Conservation (phyloP, 2,329 filamentous ascomycete genomes). For the Penicillium sp. region DNA sequence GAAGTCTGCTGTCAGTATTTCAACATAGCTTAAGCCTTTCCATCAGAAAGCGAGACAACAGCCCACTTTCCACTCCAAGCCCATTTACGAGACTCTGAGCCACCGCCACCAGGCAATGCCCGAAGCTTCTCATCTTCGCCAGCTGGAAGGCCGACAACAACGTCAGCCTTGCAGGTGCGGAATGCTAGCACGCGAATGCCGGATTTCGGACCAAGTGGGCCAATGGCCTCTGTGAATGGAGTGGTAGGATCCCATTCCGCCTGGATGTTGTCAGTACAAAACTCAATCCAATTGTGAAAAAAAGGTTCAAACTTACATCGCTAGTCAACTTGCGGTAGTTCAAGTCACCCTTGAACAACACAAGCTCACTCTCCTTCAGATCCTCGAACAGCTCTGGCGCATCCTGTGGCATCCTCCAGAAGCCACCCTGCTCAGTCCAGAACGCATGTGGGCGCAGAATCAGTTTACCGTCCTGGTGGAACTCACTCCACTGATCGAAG, state of each 20-base stretch:
- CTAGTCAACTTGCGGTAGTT: constrained; percentile 93
- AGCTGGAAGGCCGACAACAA: constrained; percentile 81
- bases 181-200: constrained; percentile 83
- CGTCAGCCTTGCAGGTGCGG: constrained; percentile 94
- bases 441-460: constrained; percentile 81
- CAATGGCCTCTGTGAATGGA: constrained; percentile 79
- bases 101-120: constrained; percentile 67
- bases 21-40: constrained; percentile 51
- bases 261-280: constrained; percentile 43
- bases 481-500: constrained; percentile 75
- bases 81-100: constrained; percentile 75
- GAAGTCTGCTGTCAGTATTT: not conserved
- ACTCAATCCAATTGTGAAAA: not conserved
- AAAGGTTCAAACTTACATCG: constrained; percentile 65
- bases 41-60: constrained; percentile 81
- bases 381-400: constrained; percentile 72
- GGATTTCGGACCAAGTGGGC: constrained; percentile 77
- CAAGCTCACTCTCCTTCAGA: constrained; percentile 77
- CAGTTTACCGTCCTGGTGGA: constrained; percentile 82
- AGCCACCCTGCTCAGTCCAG: constrained; percentile 87
- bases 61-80: constrained; percentile 97
- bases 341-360: constrained; percentile 95
- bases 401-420: constrained; percentile 77
- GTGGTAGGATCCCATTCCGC: constrained; percentile 83
- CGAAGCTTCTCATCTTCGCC: constrained; percentile 82